phyloP scores from a whole-genome alignment of 495 filamentous ascomycete species.

The Lasiosphaeriaceae sp. region DNA sequence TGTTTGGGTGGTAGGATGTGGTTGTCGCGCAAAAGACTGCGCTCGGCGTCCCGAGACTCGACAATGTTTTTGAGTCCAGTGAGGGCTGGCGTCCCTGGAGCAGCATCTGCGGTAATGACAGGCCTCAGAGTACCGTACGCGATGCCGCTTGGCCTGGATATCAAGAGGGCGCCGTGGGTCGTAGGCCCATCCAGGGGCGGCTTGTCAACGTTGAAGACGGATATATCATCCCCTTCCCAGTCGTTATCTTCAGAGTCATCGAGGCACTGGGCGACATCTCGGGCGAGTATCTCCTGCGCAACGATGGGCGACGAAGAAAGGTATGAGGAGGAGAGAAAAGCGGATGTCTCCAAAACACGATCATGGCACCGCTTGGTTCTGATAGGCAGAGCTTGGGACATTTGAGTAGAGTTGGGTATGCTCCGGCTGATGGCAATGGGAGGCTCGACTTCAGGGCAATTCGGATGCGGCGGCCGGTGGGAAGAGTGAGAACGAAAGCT shows the following conservation, averaged over 20 bases:
- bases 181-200: constrained; percentile 30
- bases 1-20: constrained; percentile 65
- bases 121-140: constrained; percentile 56
- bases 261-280: constrained; percentile 56
- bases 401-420: background rate
- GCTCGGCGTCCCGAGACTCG: constrained; percentile 65
- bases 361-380: background rate
- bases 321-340: constrained; percentile 30
- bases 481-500: background rate
- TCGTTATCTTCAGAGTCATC: constrained; percentile 30
- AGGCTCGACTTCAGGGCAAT: too few relatives aligned
- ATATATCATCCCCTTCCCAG: background rate
- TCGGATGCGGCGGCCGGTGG: background rate
- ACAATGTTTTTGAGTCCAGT: constrained; percentile 32
- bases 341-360: background rate
- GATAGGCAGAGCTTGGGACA: constrained; percentile 2
- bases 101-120: constrained; percentile 33
- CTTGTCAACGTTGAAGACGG: constrained; percentile 35
- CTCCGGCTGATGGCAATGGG: too few relatives aligned
- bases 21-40: constrained; percentile 73
- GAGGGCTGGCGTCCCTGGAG: constrained; percentile 56
- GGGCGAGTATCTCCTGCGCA: constrained; percentile 63
- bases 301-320: constrained; percentile 41
- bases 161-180: constrained; percentile 44
- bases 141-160: constrained; percentile 63